These are phyloP conservation scores for Laburnicola sp. DNA, from an alignment of 2,329 filamentous ascomycete genomes.

Conservation along the genomic window DNA sequence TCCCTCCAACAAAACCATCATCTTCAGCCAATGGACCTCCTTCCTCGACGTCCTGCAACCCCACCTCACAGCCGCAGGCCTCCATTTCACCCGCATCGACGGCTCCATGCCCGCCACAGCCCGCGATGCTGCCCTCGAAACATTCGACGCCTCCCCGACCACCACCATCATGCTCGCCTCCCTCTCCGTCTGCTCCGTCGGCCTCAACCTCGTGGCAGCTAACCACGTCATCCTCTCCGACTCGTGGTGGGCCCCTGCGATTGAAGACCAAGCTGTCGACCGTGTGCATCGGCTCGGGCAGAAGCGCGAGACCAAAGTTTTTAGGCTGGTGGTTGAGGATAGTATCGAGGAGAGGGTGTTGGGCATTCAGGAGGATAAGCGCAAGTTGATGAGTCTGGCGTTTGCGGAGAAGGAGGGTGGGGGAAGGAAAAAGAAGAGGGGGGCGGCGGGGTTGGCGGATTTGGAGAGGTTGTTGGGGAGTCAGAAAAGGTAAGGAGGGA, in stretches of 20 bases:
- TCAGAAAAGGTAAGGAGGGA: neutral
- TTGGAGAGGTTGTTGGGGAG: conserved; percentile 47
- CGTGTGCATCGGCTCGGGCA: conserved; percentile 86
- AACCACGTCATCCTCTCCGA: conserved; percentile 84
- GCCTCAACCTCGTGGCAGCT: conserved; percentile 81
- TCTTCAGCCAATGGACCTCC: conserved; percentile 78
- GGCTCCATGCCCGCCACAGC: conserved; percentile 72
- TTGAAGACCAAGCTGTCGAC: conserved; percentile 89
- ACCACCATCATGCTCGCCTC: conserved; percentile 80
- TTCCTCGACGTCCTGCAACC: conserved; percentile 73
- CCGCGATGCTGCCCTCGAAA: conserved; percentile 72
- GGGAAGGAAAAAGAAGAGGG: conserved; percentile 50
- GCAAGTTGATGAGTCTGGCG: conserved; percentile 74
- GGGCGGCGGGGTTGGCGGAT: conserved; percentile 51
- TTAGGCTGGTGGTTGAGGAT: conserved; percentile 77
- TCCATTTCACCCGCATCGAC: conserved; percentile 73
- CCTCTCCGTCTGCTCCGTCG: conserved; percentile 79
- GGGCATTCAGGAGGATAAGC: conserved; percentile 76
- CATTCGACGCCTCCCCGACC: conserved; percentile 67
- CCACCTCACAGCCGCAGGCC: conserved; percentile 63
- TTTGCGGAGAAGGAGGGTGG: conserved; percentile 72
- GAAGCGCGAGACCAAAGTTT: conserved; percentile 75
- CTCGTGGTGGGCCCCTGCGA: conserved; percentile 88
- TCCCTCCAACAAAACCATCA: conserved; percentile 64
- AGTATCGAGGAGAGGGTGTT: conserved; percentile 82